Percentiles rank a stretch among this genome's conserved stretches.
Conservation (phyloP, 139 green algal species). For the Bryopsis sp. region DNA sequence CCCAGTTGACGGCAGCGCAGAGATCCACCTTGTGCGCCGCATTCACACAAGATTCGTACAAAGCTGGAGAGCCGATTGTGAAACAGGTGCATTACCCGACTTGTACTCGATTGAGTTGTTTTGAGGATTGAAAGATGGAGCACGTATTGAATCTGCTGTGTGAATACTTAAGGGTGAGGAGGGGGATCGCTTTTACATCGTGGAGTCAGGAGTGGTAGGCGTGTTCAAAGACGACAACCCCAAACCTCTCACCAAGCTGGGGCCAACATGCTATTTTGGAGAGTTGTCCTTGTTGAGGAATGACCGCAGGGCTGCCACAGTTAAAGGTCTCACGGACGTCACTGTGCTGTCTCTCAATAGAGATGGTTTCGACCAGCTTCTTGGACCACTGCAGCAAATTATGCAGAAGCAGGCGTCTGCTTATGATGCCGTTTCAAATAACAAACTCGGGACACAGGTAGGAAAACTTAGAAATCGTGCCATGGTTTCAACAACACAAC, state of each 20-base stretch:
- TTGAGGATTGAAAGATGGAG: too few relatives aligned
- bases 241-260: conserved; percentile 1
- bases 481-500: not conserved
- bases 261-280: conserved; percentile 68
- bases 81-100: conserved; percentile 14
- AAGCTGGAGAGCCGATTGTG: conserved; percentile 18
- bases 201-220: conserved; percentile 67
- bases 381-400: conserved; percentile 34
- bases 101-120: too few relatives aligned
- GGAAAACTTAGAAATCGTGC: too few relatives aligned
- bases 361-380: conserved; percentile 27
- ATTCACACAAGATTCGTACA: conserved; percentile 24
- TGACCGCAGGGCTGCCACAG: conserved; percentile 65
- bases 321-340: conserved; percentile 32
- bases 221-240: conserved; percentile 41
- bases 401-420: conserved; percentile 13
- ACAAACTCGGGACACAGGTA: not conserved
- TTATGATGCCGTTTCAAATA: not conserved
- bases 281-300: conserved; percentile 78
- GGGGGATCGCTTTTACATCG: conserved; percentile 80
- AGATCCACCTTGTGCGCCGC: conserved; percentile 36
- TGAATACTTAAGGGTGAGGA: conserved; percentile 42
- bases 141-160: too few relatives aligned
- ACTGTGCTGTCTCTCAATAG: conserved; percentile 22
- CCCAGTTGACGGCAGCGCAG: conserved; percentile 33